These are phyloP conservation scores for Limonium bicolor DNA, from an alignment of 148 eudicot species.

Conservation along the genomic window DNA sequence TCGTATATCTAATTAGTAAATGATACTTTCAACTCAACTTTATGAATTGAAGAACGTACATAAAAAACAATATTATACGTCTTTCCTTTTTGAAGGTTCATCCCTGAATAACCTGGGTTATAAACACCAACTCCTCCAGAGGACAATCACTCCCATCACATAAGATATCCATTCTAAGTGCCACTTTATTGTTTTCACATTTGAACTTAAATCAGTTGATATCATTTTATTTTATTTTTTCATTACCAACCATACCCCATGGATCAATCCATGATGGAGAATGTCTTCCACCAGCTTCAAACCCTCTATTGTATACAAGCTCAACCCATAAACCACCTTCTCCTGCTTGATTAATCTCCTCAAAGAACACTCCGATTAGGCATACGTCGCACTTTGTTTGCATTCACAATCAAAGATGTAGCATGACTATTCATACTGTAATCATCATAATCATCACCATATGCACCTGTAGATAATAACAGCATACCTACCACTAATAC, in stretches of 20 bases:
- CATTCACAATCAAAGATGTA: too few species aligned
- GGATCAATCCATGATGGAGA: constrained; percentile 22
- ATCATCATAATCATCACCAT: too few species aligned
- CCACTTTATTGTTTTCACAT: constrained; percentile 17
- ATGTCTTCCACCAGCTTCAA: constrained; percentile 24
- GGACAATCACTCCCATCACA: constrained; percentile 18
- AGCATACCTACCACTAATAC: too few species aligned
- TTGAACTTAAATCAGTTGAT: constrained; percentile 19
- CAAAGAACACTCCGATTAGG: too few species aligned
- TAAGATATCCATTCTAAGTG: constrained; percentile 24
- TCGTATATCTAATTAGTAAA: too few species aligned
- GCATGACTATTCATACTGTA: too few species aligned
- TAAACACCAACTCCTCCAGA: constrained; percentile 29
- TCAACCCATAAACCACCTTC: constrained; percentile 36
- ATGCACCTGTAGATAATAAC: too few species aligned
- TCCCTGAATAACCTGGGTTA: constrained; percentile 40
- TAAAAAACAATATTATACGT: constrained; percentile 14
- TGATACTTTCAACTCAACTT: too few species aligned
- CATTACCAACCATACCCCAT: constrained; percentile 24
- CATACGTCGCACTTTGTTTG: too few species aligned
- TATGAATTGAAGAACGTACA: too few species aligned
- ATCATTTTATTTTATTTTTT: constrained; percentile 7
- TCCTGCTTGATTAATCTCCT: constrained; percentile 46
- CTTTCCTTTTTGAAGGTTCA: constrained; percentile 25
- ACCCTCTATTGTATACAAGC: constrained; percentile 29